phyloP scores from a whole-genome alignment of 345 rosid genomes.

The Draba incana region DNA sequence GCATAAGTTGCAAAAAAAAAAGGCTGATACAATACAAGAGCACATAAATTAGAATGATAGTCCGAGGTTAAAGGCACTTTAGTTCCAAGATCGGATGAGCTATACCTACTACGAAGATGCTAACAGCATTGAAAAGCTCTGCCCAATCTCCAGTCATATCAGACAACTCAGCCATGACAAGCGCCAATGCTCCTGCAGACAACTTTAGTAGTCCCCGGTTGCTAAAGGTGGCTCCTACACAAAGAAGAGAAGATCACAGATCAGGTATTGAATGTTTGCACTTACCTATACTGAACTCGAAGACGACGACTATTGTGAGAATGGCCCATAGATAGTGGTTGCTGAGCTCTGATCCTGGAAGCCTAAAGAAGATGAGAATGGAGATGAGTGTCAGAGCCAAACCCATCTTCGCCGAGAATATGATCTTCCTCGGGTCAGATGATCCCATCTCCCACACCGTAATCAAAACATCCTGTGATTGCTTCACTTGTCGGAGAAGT shows the following conservation, averaged over 20 bases:
- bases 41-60: conserved; percentile 15
- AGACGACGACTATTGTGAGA: conserved; percentile 79
- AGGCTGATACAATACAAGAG: conserved; percentile 50
- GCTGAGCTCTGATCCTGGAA: conserved; percentile 55
- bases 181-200: conserved; percentile 86
- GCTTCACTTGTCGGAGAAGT: conserved; percentile 32
- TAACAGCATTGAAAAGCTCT: conserved; percentile 59
- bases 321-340: conserved; percentile 84
- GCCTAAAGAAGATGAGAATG: conserved; percentile 64
- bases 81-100: neutral
- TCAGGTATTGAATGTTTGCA: conserved; percentile 16
- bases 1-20: conserved; percentile 64
- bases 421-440: conserved; percentile 77
- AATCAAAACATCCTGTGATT: conserved; percentile 39
- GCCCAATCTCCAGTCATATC: conserved; percentile 63
- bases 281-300: conserved; percentile 86
- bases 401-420: conserved; percentile 81
- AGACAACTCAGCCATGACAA: conserved; percentile 71
- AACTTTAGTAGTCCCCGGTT: conserved; percentile 82
- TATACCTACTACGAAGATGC: conserved; percentile 67
- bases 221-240: conserved; percentile 86
- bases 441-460: conserved; percentile 64
- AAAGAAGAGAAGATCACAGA: conserved; percentile 7
- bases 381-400: conserved; percentile 72
- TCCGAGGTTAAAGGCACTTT: conserved; percentile 23